Percentiles rank a stretch among this genome's conserved stretches.
Evolutionary conservation across 164 flowering plant species (phyloP).

Genomic region (Sextonia rubra): DNA sequence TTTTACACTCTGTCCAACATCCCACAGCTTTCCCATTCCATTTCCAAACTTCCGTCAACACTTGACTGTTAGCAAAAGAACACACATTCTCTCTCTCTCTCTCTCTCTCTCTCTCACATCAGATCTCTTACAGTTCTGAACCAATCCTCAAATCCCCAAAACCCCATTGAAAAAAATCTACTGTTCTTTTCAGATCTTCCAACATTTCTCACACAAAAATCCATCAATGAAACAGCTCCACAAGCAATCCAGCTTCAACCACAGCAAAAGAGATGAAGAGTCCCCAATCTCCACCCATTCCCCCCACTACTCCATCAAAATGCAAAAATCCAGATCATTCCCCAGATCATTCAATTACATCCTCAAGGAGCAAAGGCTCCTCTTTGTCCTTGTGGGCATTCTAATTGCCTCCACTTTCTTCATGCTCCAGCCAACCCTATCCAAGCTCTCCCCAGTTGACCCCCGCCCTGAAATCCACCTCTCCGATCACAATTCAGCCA

Average conservation of each 20-base stretch:
- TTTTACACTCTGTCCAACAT: too few species aligned
- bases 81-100: too few species aligned
- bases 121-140: too few species aligned
- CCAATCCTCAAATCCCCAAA: too few species aligned
- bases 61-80: too few species aligned
- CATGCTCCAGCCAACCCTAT: constrained; percentile 65
- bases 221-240: constrained; percentile 63
- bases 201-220: neutral
- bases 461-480: constrained; percentile 13
- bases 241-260: constrained; percentile 52
- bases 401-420: constrained; percentile 82
- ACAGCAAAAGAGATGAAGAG: constrained; percentile 54
- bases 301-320: constrained; percentile 49
- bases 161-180: too few species aligned
- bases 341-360: constrained; percentile 74
- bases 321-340: constrained; percentile 54
- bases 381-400: constrained; percentile 79
- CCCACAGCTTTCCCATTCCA: too few species aligned
- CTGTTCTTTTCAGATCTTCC: too few species aligned
- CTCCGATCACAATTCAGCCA: neutral
- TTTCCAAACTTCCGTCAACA: too few species aligned
- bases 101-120: too few species aligned
- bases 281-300: constrained; percentile 18
- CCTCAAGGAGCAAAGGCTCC: constrained; percentile 73
- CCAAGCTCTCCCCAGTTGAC: constrained; percentile 33